Base-by-base conservation (phyloP, 106 monocot genomes). In the Dioscorea dumetorum region DNA sequence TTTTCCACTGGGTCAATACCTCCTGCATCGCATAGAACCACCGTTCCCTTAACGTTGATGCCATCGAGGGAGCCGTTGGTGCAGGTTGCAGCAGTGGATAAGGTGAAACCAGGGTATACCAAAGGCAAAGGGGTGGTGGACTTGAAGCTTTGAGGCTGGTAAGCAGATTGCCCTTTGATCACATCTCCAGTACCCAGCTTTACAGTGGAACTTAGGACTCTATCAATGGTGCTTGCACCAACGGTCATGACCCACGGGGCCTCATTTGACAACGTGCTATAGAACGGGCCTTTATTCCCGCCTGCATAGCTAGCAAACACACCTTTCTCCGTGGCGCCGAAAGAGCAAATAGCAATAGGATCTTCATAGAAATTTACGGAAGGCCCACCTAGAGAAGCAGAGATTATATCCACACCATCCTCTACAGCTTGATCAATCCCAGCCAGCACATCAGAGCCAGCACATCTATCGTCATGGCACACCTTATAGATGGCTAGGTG, bases 401-500 rank as follows among this genome's bases (percentile, higher is more conserved):
- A 85, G 15, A 75, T 16, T 2, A 85, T 49, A 56, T 85, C 85
- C 13, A 85, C 81, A 2, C 78, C 72, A 48, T 85, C 85, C 31
- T 71, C 48, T 19, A 81, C 60, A 8, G 81, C 85, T 0, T 54
- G 71, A 23, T 85, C 85, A 1, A 85, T 23, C 14, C 77, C 85
- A 28, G 85, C 85, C 1, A 78, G 20, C 4, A 85, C 48, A 21
- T 70, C 81, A 0, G 66, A 53, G 3, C 19, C 18, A 1, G 6
- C 33, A 57, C 85, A 85, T 0, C 72, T 49, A 3, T 1, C 20
- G 0, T 23, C n/a, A n/a, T 0, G 3, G 1, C 24, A 68, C 1
- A 83, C 82, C 72, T 83, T 82, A 70, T 87, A 87, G 13, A 82
- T 71, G n/a, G 86, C 70, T 4, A 87, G 32, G 54, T 87, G 82